phyloP scores from a whole-genome alignment of 495 filamentous ascomycete genomes.

The Penicillium goetzii region DNA sequence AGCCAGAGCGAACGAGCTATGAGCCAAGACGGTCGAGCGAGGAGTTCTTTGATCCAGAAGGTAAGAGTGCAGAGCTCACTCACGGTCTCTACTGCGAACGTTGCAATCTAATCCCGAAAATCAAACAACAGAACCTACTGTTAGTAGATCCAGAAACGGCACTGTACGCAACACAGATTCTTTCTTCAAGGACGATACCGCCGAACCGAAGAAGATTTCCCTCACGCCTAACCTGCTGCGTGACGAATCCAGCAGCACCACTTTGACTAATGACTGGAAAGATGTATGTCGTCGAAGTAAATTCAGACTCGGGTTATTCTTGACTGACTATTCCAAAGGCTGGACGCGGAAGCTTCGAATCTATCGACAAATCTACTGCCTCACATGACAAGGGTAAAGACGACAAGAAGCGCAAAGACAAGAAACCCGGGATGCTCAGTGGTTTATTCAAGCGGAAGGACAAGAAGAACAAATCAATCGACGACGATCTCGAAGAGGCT shows the following conservation, averaged over 20 bases:
- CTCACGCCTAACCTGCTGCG: slow-evolving; percentile 93
- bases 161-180: slow-evolving; percentile 88
- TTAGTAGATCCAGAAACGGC: slow-evolving; percentile 77
- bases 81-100: not conserved
- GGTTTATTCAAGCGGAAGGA: slow-evolving; percentile 95
- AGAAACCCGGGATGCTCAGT: slow-evolving; percentile 88
- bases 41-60: slow-evolving; percentile 62
- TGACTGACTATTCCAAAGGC: slow-evolving; percentile 54
- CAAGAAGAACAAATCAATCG: slow-evolving; percentile 72
- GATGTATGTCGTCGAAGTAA: slow-evolving; percentile 47
- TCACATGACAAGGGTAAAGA: slow-evolving; percentile 65
- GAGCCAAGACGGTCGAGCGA: slow-evolving; percentile 62
- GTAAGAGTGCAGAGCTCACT: slow-evolving; percentile 27
- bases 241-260: slow-evolving; percentile 67
- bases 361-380: slow-evolving; percentile 54
- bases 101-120: not conserved
- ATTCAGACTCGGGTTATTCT: slow-evolving; percentile 19
- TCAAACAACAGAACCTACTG: slow-evolving; percentile 53
- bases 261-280: slow-evolving; percentile 64
- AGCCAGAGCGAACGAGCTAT: slow-evolving; percentile 34
- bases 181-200: slow-evolving; percentile 95
- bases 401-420: slow-evolving; percentile 87
- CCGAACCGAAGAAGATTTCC: slow-evolving; percentile 96
- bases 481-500: slow-evolving; percentile 65
- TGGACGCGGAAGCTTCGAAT: slow-evolving; percentile 51